Base-by-base conservation (phyloP, 2,329 filamentous ascomycete genomes). In the Zasmidium cellare region DNA sequence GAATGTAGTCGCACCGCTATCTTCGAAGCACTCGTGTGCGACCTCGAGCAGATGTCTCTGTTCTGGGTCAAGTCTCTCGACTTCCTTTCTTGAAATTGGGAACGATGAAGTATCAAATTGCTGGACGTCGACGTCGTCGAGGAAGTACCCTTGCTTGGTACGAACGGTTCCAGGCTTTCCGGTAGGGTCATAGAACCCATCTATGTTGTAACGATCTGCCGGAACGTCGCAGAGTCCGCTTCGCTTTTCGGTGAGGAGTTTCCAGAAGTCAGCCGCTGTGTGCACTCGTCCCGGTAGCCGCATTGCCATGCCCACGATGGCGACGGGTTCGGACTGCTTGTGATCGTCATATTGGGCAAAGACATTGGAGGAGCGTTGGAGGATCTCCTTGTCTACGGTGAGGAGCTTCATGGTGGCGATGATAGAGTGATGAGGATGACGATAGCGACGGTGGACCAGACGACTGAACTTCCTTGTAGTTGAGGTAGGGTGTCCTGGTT, bases 1-100 rank as follows among this genome's bases (percentile, higher is more conserved):
- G 18, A 22, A 61, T 12, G 46, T 49, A 16, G 46, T 41, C 23
- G 28, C 50, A 14, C 57, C 57, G 20, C 92, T 89, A n/a, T 57
- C 50, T 20, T 57, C 49, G 12, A 57, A 23, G 19, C 16, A 12
- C 18, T 57, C 48, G 7, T 20, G 23, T 3, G 31, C 22, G 24
- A 57, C 20, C 14, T 52, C 53, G 1, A 59, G 46, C 22, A 55
- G 9, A 9, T 24, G n/a, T 7, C 52, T 52, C 23, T 56, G 52
- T 35, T 54, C 23, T 12, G 56, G 53, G 35, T 55, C 56, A 3
- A 44, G 16, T 7, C 24, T 18, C 19, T 24, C 35, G 18, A 49
- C 3, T 24, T 59, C 56, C 9, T 23, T 22, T 44, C 3, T 44
- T 6, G 19, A 9, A 3, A 58, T 49, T 3, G 18, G 24, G 45